Base-by-base conservation (phyloP, 169 alveolate species). In the Plasmodium ovale region DNA sequence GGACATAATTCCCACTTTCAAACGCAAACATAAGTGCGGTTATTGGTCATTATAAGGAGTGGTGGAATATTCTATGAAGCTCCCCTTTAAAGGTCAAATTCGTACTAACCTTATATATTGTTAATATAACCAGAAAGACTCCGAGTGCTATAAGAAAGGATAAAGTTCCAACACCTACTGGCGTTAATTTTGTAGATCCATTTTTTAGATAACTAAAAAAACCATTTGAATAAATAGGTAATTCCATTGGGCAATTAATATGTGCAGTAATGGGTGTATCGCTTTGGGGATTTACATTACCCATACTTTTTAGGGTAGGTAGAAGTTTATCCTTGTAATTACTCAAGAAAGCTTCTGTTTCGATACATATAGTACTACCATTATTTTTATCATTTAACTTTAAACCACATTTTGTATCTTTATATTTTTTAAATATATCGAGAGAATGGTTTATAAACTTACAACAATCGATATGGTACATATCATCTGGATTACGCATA, bases 351-450 rank as follows among this genome's bases (percentile, higher is more conserved):
- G 7, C 29, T 29, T 60, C 29, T 33, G 29, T 23, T 60, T 60
- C 71, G 23, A 60, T 9, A 60, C 71, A 60, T 10, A 60, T 60
- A 1, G 71, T 60, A 27, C 71, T 60, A 23, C 29, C 71, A 60
- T 16, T 60, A 7, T 5, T 25, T 33, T 27, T 60, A 2, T 60
- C 33, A 27, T 29, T 33, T 27, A 35, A 23, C 21, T 27, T 10
- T 5, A 2, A 5, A 2, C 23, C 7, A 16, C 71, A 60, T 60
- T 6, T 60, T 5, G 16, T 27, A 0, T 60, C 42, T 33, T 60
- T 19, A 35, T 60, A 60, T 10, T 60, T 12, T 12, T 27, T 60
- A 5, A 27, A 19, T 12, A 60, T 6, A 1, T 27, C 44, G 3
- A 60, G 71, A 60, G 49, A 60, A 14, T 60, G 47, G 29, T 60